phyloP scores from a whole-genome alignment of 2,329 filamentous ascomycete genomes.

The Cladophialophora psammophila region DNA sequence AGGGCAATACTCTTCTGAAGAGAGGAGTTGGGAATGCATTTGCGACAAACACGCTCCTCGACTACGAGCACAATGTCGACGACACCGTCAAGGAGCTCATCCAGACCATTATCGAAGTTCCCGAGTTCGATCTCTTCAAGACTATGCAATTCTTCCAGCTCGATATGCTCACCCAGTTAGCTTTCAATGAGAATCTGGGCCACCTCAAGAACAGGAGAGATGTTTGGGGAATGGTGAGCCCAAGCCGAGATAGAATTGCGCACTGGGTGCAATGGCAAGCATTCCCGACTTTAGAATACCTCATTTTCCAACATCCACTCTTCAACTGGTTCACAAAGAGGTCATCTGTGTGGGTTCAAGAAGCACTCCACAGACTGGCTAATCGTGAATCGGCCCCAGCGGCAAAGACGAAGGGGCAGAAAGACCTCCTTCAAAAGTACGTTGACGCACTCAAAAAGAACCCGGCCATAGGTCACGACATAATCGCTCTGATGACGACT shows the following conservation, averaged over 20 bases:
- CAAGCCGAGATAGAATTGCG: background rate
- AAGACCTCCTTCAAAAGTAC: slow-evolving; percentile 3
- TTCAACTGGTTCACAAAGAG: background rate
- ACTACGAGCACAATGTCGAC: background rate
- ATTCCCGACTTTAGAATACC: background rate
- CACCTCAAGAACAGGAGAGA: background rate
- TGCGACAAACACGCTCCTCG: background rate
- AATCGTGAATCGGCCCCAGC: background rate
- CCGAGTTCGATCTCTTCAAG: background rate
- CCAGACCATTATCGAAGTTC: background rate
- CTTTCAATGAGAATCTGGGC: background rate
- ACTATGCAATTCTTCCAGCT: background rate
- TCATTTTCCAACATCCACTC: background rate
- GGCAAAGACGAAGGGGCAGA: background rate
- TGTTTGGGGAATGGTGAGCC: background rate
- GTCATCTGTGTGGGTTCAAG: background rate
- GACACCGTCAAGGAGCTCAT: background rate
- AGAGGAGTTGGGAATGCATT: slow-evolving; percentile 1
- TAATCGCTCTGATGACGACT: background rate
- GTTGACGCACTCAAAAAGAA: background rate
- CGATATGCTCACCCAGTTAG: slow-evolving; percentile 1
- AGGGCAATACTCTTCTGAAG: background rate
- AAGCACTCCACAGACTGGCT: background rate
- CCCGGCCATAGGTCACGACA: background rate
- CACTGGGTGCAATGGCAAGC: slow-evolving; percentile 1